Evolutionary conservation across 164 flowering plant species (phyloP), one percentile per base, ranked within the genome.

Genomic region (Berberis vulgaris): DNA sequence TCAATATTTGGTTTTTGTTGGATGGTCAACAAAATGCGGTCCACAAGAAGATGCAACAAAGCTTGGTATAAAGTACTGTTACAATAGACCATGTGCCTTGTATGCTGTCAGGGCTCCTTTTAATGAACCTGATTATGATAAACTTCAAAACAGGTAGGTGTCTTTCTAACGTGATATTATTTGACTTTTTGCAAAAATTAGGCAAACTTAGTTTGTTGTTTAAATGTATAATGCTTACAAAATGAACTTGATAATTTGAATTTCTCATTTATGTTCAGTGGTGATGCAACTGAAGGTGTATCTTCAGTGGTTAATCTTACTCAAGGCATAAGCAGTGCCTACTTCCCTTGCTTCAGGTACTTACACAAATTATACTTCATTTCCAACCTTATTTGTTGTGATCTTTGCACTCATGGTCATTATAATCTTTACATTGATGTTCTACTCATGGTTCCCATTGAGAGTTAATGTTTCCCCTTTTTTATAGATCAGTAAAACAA

Each of bases 1-100:
- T 64, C 83, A 83, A 45, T 79, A 84, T 74, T 79, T 95, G 73
- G 82, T 91, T 65, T 95, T 91, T 80, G 97, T 85, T 65, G 99
- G 97, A 66, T 95, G 99, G 99, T 72, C 88, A 65, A 73, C 83
- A 46, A 70, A 76, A 7, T 61, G 54, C 66, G 77, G 68, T 10
- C 63, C 74, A n/a, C 62, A 54, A 50, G 53, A 63, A 44, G 58
- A 45, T 55, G 53, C 76, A 45, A 83, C 97, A 77, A 95, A 91
- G 78, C 88, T 95, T 69, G 99, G 99, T 44, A 89, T 95, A 10
- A 95, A 80, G 61, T 91, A 89, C 75, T 95, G 99, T 76, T 85
- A 76, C 73, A 95, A 95, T 62, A 85, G 99, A 74, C 84, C 90
- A 54, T 95, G 97, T 73, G 83, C 92, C 47, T 73, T 95, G 70